Evolutionary conservation across 345 rosid genomes (phyloP).

Genomic region (Capsella bursapastoris): DNA sequence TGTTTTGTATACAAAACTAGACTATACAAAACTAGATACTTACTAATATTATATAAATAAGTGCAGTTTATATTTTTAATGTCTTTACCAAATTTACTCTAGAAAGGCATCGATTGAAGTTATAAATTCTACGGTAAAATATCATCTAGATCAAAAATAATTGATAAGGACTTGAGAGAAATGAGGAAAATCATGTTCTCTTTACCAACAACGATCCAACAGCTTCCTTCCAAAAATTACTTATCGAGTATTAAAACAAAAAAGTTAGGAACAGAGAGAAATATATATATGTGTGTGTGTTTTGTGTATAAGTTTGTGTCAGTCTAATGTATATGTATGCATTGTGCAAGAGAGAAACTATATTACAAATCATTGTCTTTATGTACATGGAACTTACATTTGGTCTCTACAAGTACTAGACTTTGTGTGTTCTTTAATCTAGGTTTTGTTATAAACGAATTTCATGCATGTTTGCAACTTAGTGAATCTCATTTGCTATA

Average conservation of each 20-base stretch:
- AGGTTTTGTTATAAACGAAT: neutral
- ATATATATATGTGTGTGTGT: no score
- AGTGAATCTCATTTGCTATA: neutral
- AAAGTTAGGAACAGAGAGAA: no score
- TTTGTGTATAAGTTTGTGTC: no score
- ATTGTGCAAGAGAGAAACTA: neutral
- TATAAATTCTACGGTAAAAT: no score
- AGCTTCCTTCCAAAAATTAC: slow-evolving; percentile 16
- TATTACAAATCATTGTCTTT: neutral
- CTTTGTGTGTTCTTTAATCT: neutral
- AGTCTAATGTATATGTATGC: neutral
- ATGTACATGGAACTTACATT: neutral
- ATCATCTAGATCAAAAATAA: no score
- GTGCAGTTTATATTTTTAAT: no score
- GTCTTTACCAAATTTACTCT: no score
- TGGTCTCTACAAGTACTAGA: neutral
- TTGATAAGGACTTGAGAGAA: neutral
- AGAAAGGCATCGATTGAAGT: no score
- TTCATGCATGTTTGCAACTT: neutral
- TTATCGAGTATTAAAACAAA: neutral
- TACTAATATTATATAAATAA: no score
- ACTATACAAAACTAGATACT: no score
- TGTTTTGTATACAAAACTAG: no score
- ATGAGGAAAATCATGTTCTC: slow-evolving; percentile 22
- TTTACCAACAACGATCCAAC: slow-evolving; percentile 23